A percentile compares a stretch with the other conserved stretches of the same genome.
Conservation (phyloP, 1,284 basidiomycete species). For the Pascua guehoae region DNA sequence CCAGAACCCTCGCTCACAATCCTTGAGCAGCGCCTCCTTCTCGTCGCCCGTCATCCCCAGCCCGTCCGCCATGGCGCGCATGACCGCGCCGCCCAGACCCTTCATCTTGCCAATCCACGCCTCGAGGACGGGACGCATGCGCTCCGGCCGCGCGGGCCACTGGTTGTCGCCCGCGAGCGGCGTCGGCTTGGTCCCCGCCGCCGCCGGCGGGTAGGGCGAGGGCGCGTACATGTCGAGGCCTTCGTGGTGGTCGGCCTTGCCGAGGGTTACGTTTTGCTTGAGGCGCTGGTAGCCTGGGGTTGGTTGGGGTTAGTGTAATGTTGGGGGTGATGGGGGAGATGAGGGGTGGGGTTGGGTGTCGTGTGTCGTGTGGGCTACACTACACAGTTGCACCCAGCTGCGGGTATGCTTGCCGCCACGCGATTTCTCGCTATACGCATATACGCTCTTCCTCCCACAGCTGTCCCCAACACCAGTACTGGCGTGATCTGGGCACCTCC, state of each 20-base stretch:
- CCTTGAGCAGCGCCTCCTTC: slow-evolving; percentile 67
- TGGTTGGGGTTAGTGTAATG: no score
- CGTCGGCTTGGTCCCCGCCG: neutral
- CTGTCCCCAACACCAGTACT: no score
- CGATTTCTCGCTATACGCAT: no score
- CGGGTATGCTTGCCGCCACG: no score
- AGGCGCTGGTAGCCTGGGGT: slow-evolving; percentile 50
- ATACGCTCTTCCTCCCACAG: no score
- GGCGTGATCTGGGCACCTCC: no score
- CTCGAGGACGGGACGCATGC: slow-evolving; percentile 62
- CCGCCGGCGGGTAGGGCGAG: slow-evolving; percentile 21
- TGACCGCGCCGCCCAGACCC: slow-evolving; percentile 49
- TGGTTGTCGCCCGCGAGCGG: slow-evolving; percentile 64
- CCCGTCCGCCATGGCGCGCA: slow-evolving; percentile 68
- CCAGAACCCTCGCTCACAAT: slow-evolving; percentile 82
- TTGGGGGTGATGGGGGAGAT: neutral
- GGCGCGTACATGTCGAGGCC: slow-evolving; percentile 76
- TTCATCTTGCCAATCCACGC: slow-evolving; percentile 79
- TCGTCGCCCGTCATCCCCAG: slow-evolving; percentile 67
- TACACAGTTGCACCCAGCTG: no score
- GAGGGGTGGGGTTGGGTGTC: no score
- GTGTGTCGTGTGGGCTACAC: no score
- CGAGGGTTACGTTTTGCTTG: slow-evolving; percentile 77
- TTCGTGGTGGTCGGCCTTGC: slow-evolving; percentile 79
- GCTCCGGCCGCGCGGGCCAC: slow-evolving; percentile 59